Base-by-base conservation (phyloP, 768 basidiomycete species). In the Ramaria sp. region DNA sequence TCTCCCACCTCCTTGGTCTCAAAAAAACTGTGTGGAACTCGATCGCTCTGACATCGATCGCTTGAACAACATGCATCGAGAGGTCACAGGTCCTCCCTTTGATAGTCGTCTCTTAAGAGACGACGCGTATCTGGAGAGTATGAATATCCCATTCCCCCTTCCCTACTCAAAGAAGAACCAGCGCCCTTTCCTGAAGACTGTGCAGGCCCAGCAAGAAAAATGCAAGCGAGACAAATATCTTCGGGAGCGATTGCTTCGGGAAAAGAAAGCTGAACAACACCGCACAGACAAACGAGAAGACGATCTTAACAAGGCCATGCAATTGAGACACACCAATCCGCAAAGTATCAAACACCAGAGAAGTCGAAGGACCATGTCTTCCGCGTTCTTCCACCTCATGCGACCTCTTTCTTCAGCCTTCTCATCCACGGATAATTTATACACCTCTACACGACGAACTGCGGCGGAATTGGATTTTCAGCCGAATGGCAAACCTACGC, bases 321-420 rank as follows among this genome's bases (percentile, higher is more conserved):
- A 76, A 43, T 67, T 70, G 4, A 72, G 74, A 38, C 80, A 78
- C 56, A 73, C 76, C 58, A 68, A 73, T 0, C 67, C 75, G 4
- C 72, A 70, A n/a, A 60, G 64, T 30, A 80, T 80, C 64, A 88
- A 89, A 68, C 84, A 85, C 56, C 86, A 88, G 60, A 78, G 87
- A n/a, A 82, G 84, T 69, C 91, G 91, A 78, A 88, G 89, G 71
- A 90, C 87, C 72, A 86, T 90, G 75, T 90, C 79, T 19, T 74
- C 83, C 0, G 84, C 86, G 4, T 86, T 91, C 68, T 78, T 91
- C 70, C 85, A 82, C 63, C 76, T 91, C 71, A 91, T 91, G 84
- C 79, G 89, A n/a, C 90, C 89, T 1, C 83, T 91, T 52, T 92
- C 90, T 15, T 90, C 82, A 59, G 90, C 90, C 1, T 91, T 91